Evolutionary conservation across 2,329 filamentous ascomycete genomes (phyloP), one percentile per base, ranked within the genome.

Genomic region (Allantophomopsis cytisporea): DNA sequence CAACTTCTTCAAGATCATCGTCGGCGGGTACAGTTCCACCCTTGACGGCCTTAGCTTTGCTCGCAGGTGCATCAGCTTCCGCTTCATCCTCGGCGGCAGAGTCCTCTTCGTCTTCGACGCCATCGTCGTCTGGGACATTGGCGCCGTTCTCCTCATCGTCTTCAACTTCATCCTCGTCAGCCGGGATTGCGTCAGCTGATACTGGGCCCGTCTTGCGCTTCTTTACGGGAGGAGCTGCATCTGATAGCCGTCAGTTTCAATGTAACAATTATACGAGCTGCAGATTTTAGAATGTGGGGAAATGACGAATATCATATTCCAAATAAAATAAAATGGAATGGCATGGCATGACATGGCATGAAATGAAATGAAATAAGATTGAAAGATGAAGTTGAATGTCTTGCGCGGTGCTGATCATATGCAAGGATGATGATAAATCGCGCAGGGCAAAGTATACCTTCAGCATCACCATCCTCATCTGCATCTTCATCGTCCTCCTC

Each of bases 191-290:
- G 13, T 36, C 35, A 31, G 28, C n/a, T n/a, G 36, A 15, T 14
- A 18, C 36, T 13, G 20, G 21, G 14, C 12, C 36, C 8, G 36
- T 38, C n/a, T 38, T 38, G 17, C 36, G 36, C 14, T 38, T 38
- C 14, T 38, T 38, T n/a, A 31, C 36, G 21, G 36, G 36, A 38
- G 36, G 36, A 15, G 36, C 36, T 7, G 8, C 15, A n/a, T 38
- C 36, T 34, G 15, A 13, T 15, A 12, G 31, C 23, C 3, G 23
- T 28, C 11, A 28, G 23, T 28, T 3, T 3, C 23, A 8, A 10
- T 6, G 7, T 10, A 28, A 28, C 23, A 8, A 15, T 3, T 8
- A 6, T 12, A 12, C 15, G 14, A 34, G 31, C 10, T 34, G 31
- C n/a, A 17, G 31, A 3, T 2, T 7, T 34, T 3, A 13, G 12